Percentiles rank a stretch among this genome's conserved stretches.
These are phyloP conservation scores for Hypoxylon sp. DNA, from an alignment of 2,329 filamentous ascomycete species.

Conservation along the genomic window DNA sequence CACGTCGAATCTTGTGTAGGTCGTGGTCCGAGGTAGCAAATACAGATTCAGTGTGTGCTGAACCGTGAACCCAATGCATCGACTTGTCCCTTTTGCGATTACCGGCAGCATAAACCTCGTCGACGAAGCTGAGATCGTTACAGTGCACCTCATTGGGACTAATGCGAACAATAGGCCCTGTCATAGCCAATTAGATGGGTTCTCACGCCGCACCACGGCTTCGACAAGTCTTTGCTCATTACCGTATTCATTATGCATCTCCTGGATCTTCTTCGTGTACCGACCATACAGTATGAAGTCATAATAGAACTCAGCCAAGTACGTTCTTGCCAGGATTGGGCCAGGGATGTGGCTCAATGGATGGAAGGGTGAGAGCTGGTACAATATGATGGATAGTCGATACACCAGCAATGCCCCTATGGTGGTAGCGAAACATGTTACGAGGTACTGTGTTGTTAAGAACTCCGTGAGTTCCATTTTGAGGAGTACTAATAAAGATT, in stretches of 20 bases:
- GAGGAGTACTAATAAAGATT: neutral
- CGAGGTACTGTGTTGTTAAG: neutral
- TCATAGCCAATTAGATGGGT: neutral
- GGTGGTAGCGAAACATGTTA: slow-evolving; percentile 16
- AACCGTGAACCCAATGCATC: slow-evolving; percentile 38
- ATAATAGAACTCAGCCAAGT: slow-evolving; percentile 56
- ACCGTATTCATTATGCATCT: slow-evolving; percentile 57
- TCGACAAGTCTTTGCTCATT: neutral
- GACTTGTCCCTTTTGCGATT: slow-evolving; percentile 47
- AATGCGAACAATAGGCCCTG: slow-evolving; percentile 56
- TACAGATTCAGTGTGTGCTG: slow-evolving; percentile 37
- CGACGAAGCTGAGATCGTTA: slow-evolving; percentile 52
- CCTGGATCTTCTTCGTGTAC: slow-evolving; percentile 53
- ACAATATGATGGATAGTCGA: slow-evolving; percentile 47
- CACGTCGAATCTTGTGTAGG: slow-evolving; percentile 51
- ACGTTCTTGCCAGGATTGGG: slow-evolving; percentile 54
- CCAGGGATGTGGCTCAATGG: slow-evolving; percentile 56
- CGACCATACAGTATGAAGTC: slow-evolving; percentile 54
- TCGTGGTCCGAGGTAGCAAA: slow-evolving; percentile 49
- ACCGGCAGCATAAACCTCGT: slow-evolving; percentile 55
- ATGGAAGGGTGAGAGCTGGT: slow-evolving; percentile 57
- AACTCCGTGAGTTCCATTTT: slow-evolving; percentile 1
- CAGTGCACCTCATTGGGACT: slow-evolving; percentile 57
- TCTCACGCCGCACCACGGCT: neutral
- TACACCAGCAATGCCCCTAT: slow-evolving; percentile 50